Conservation (phyloP, 768 basidiomycete species). For the Amanita exitialis region DNA sequence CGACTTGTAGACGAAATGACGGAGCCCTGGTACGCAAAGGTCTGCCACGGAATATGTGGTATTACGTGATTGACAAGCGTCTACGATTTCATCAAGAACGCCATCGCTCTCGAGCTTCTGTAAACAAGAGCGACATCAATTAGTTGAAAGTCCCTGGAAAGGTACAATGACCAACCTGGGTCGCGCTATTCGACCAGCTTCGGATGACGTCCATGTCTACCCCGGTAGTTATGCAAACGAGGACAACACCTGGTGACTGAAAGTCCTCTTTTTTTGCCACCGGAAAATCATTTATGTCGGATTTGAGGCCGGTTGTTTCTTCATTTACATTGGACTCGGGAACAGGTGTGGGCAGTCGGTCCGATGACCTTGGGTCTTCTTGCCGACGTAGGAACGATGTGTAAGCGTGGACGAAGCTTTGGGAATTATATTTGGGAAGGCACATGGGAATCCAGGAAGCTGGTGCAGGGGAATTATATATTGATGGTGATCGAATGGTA, state of each 20-base stretch:
- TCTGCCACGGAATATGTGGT: conserved; percentile 65
- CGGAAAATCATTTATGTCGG: conserved; percentile 1
- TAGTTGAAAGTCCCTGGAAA: not conserved
- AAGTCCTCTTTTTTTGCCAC: not conserved
- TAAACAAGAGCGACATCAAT: not conserved
- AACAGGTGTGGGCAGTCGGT: conserved; percentile 8
- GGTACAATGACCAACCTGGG: conserved; percentile 33
- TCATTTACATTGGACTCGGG: conserved; percentile 8
- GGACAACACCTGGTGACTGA: conserved; percentile 33
- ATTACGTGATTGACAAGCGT: conserved; percentile 33
- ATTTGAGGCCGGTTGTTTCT: conserved; percentile 6
- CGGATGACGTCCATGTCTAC: conserved; percentile 81
- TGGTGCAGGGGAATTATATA: conserved; percentile 64
- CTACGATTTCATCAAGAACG: conserved; percentile 37
- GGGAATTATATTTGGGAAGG: conserved; percentile 86
- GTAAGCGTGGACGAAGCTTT: conserved; percentile 88
- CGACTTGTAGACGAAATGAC: conserved; percentile 95
- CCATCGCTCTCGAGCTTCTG: conserved; percentile 63
- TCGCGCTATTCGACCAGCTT: conserved; percentile 61
- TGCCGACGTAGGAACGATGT: conserved; percentile 58
- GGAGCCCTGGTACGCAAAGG: conserved; percentile 79
- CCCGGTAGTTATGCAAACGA: conserved; percentile 75
- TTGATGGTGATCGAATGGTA: conserved; percentile 77
- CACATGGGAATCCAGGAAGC: conserved; percentile 95
- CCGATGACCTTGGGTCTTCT: conserved; percentile 13